Evolutionary conservation across 805 yeast genomes (phyloP), one percentile per base, ranked within the genome.

Genomic region (Wickerhamomyces xylosicus): DNA sequence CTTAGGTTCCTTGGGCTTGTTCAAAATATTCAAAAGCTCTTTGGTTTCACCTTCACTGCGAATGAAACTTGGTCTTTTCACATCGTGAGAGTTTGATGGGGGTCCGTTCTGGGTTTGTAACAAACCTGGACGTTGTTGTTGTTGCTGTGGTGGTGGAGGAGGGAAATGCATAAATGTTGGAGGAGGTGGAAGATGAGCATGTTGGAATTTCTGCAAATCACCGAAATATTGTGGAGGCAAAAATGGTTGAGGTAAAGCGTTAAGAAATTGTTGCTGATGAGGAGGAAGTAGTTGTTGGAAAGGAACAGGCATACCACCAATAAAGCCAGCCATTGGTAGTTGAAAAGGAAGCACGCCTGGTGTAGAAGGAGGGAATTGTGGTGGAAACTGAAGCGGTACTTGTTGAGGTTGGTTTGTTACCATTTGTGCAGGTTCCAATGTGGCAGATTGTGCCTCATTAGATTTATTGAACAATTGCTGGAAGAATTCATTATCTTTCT

Each of bases 11-110:
- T 38, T 40, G 29, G 56, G 58, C 32, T 55, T 58, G 29, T 62
- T 66, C 48, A 71, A 58, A 16, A 71, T 55, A 3, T 69, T 64
- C 38, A 70, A 58, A 13, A 71, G 48, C 37, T 69, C 72, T 43
- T 61, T 63, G 2, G 70, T 62, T 38, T 64, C 62, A 4, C 61
- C 56, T 34, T 52, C 57, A 37, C 47, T 47, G 38, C 46, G 53
- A n/a, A 54, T 56, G 36, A 63, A 49, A 8, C 62, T 54, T 32
- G 65, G 63, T 39, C 54, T 56, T 8, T 66, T 56, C 11, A 71
- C 59, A 35, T 64, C 60, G 21, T 58, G 59, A 11, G 66, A 57
- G 21, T 65, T 56, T 27, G 71, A 71, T 6, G 70, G 53, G 22
- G 34, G 43, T 41, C 37, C 50, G 34, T 42, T 33, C 21, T 9